These are phyloP conservation scores for Phoma sp. DNA, from an alignment of 2,329 filamentous ascomycete species.

Conservation along the genomic window DNA sequence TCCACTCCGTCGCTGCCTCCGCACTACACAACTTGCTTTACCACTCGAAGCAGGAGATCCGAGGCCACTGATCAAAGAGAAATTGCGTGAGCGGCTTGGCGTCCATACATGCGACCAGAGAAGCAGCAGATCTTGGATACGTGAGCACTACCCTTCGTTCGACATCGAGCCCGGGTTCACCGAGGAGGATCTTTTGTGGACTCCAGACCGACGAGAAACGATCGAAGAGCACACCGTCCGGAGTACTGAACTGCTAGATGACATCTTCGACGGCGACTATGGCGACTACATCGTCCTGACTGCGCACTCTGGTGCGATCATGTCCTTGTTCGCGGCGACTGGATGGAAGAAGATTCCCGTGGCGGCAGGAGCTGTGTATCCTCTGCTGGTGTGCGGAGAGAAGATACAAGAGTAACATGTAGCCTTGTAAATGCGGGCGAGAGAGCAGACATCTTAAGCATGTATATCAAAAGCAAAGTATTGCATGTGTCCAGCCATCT, in stretches of 20 bases:
- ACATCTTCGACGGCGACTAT: slow-evolving; percentile 55
- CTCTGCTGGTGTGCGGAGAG: slow-evolving; percentile 16
- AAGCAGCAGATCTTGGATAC: slow-evolving; percentile 59
- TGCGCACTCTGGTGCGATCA: slow-evolving; percentile 62
- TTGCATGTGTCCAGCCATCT: too few species aligned
- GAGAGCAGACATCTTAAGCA: too few species aligned
- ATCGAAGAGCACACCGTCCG: slow-evolving; percentile 8
- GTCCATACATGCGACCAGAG: slow-evolving; percentile 70
- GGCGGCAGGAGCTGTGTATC: slow-evolving; percentile 20
- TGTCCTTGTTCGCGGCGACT: slow-evolving; percentile 58
- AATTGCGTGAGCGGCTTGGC: slow-evolving; percentile 66
- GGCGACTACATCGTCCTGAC: slow-evolving; percentile 57
- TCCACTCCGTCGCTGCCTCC: slow-evolving; percentile 65
- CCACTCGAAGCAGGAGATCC: slow-evolving; percentile 46
- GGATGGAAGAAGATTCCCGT: slow-evolving; percentile 38
- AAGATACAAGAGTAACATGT: too few species aligned
- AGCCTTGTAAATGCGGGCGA: too few species aligned
- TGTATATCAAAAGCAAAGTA: too few species aligned
- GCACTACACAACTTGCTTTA: slow-evolving; percentile 67
- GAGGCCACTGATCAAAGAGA: slow-evolving; percentile 63
- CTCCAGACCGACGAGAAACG: slow-evolving; percentile 28
- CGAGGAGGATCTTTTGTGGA: slow-evolving; percentile 57
- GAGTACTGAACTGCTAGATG: slow-evolving; percentile 49
- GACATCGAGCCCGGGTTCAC: slow-evolving; percentile 63
- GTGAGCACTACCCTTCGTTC: slow-evolving; percentile 56